Base-by-base conservation (phyloP, 768 basidiomycete genomes). In the Collybia nuda region DNA sequence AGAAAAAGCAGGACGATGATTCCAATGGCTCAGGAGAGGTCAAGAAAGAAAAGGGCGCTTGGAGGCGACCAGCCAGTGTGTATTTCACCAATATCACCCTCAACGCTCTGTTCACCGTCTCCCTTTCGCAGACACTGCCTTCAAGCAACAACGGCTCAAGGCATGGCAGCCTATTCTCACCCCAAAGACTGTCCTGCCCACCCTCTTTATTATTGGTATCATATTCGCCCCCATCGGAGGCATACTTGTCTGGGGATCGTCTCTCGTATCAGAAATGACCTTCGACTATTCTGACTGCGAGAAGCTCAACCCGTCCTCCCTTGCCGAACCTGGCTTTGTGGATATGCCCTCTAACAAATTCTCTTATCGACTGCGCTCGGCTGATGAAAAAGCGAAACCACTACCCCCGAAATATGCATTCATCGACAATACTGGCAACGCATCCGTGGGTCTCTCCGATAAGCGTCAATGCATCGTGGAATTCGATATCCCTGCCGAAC, bases 101-200 rank as follows among this genome's bases (percentile, higher is more conserved):
- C 14, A 32, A 11, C 32, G 14, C 32, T 6, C 2, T 11, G 3
- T 14, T 32, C 32, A 32, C 32, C 3, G 32, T 32, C 55, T 59
- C 53, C 37, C 39, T 59, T 56, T 49, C 47, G 44, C 68, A 97
- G 93, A 98, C 71, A 98, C 95, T 52, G 96, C 95, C 36, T 98
- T 97, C 82, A 98, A 97, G 74, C 97, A 99, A 69, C 97, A 99
- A 70, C 89, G 97, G 49, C 82, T 99, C 65, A 98, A 98, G 75
- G 97, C 97, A 63, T 99, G 97, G 97, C 97, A 99, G 78, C 97
- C 97, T 7, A 98, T 99, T 66, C 80, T 98, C 41, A 98, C 95
- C 4, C 97, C 97, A 4, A 95, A 95, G 70, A 97, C 94, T 1
- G 97, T 99, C 18, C 81, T 99, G 14, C 97, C 97, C 2, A 96